Base-by-base conservation (phyloP, 225 moss, liverwort and hornwort species). In the Takakia lepidozioides region DNA sequence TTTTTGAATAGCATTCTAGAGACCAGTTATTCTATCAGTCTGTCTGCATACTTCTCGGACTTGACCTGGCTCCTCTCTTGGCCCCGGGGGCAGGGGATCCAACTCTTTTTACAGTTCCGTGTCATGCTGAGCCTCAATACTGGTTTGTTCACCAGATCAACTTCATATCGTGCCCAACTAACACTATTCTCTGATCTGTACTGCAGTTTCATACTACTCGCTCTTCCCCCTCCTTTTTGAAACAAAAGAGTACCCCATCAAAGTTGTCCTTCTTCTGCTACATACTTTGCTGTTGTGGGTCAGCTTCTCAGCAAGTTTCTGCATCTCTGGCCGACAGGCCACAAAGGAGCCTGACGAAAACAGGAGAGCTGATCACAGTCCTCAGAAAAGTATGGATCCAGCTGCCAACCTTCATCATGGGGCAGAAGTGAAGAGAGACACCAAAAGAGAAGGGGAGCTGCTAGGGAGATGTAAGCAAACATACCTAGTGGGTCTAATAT, bases 161-260 rank as follows among this genome's bases (percentile, higher is more conserved):
- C n/a, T n/a, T n/a, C n/a, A n/a, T n/a, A n/a, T n/a, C n/a, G n/a
- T n/a, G 19, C 39, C 14, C 0, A 19, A 11, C 40, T 40, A 19
- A 40, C 40, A n/a, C 17, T 40, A 6, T n/a, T 16, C 19, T 25
- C 2, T 11, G 38, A 18, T 39, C 30, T 55, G 30, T n/a, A 43
- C 20, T 68, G 58, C 77, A 71, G 82, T 95, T n/a, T 87, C 95
- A 5, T 87, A 82, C 3, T 91, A 87, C 71, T 90, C 95, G 25
- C 62, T 90, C 4, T 95, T 90, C 26, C 95, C 95, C 32, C 80
- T 95, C 38, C 72, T 95, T 18, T 84, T 95, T 29, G 77, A 74
- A 49, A 56, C 19, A 27, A 64, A 64, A 59, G 95, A 95, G 66
- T 95, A 95, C 49, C 95, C 87, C 6, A 64, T 90, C 59, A 90